phyloP scores from a whole-genome alignment of 345 rosid species.

The Litchi chinensis region DNA sequence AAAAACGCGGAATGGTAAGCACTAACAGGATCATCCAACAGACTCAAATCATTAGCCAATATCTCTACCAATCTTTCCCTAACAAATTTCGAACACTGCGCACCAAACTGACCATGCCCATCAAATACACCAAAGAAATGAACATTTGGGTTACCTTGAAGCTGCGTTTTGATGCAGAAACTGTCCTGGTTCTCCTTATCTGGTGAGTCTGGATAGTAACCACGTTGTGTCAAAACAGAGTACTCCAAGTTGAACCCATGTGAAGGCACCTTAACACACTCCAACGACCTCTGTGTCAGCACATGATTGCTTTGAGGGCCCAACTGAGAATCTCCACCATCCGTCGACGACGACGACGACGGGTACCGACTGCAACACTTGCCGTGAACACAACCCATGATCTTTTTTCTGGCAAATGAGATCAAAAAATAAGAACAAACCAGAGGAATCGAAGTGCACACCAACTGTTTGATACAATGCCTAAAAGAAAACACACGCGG shows the following conservation, averaged over 20 bases:
- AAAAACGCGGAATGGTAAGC: constrained; percentile 72
- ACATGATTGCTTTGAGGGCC: constrained; percentile 40
- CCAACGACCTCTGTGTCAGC: constrained; percentile 61
- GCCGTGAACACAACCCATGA: constrained; percentile 91
- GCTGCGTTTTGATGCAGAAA: constrained; percentile 65
- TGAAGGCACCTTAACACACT: constrained; percentile 62
- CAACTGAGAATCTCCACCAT: constrained; percentile 41
- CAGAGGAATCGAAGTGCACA: constrained; percentile 15
- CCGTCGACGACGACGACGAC: constrained; percentile 59
- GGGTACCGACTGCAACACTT: constrained; percentile 76
- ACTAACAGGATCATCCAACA: constrained; percentile 72
- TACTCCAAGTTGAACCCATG: constrained; percentile 68
- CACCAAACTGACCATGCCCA: constrained; percentile 82
- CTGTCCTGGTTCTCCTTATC: constrained; percentile 90
- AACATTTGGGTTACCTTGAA: constrained; percentile 83
- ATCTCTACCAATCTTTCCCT: constrained; percentile 70
- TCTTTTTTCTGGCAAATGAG: neutral
- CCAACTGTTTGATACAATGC: constrained; percentile 31
- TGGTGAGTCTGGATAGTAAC: constrained; percentile 80
- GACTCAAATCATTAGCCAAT: constrained; percentile 56
- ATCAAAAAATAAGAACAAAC: constrained; percentile 10
- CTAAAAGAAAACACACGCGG: constrained; percentile 23
- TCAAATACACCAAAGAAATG: constrained; percentile 97
- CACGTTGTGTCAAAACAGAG: constrained; percentile 75
- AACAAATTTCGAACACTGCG: constrained; percentile 80